These are phyloP conservation scores for Xerocomus potaroensis DNA, from an alignment of 768 basidiomycete genomes.

Conservation along the genomic window DNA sequence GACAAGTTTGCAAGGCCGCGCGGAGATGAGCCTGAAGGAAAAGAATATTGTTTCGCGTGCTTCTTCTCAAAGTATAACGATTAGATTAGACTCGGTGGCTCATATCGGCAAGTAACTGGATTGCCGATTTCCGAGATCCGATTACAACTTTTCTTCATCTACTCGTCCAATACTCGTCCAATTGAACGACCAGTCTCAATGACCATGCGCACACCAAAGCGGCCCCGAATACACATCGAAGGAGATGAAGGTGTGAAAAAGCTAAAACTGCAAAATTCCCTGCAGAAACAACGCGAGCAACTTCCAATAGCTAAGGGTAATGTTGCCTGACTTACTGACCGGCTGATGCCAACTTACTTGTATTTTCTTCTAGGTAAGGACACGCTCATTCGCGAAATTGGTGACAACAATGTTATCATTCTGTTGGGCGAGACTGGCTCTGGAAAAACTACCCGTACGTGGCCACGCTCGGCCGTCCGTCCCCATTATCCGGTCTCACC, in stretches of 20 bases:
- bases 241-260: conserved; percentile 16
- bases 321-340: background rate
- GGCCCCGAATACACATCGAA: conserved; percentile 19
- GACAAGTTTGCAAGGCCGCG: too few relatives aligned
- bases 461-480: background rate
- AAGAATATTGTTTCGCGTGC: too few relatives aligned
- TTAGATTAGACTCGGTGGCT: background rate
- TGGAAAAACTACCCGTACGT: conserved; percentile 96
- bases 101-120: conserved; percentile 5
- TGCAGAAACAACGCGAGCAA: conserved; percentile 63
- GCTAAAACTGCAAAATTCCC: conserved; percentile 10
- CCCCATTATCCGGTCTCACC: conserved; percentile 16
- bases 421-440: conserved; percentile 97
- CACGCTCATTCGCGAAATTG: conserved; percentile 67
- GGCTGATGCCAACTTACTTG: background rate
- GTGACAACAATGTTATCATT: conserved; percentile 77
- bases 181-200: conserved; percentile 4
- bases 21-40: too few relatives aligned
- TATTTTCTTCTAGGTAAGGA: conserved; percentile 53
- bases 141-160: conserved; percentile 7
- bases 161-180: background rate
- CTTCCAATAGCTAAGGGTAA: conserved; percentile 79
- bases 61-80: conserved; percentile 7
- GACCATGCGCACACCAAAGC: conserved; percentile 25
- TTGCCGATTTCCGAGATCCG: conserved; percentile 20